Evolutionary conservation across 345 rosid genomes (phyloP), one percentile per base, ranked within the genome.

Genomic region (Erucastrum elatum): DNA sequence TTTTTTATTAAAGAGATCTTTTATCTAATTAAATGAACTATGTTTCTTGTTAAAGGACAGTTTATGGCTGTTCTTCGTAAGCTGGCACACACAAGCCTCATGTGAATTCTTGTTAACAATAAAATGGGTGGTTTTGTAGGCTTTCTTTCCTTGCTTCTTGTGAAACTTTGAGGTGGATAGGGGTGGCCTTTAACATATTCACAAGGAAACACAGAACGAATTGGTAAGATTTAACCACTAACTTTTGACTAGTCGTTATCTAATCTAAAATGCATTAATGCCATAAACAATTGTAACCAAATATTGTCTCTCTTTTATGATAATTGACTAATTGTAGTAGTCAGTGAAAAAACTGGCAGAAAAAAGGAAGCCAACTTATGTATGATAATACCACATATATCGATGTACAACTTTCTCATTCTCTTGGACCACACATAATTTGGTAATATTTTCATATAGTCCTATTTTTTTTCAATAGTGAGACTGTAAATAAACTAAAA

Each of bases 141-240:
- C 37, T 37, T 66, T 33, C 5, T 7, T 35, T 35, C 41, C 41
- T 35, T 35, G 8, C 41, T 35, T 34, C 75, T 79, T 74, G 82
- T 80, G 79, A 80, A 62, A 49, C 49, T 74, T 39, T 74, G 75
- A 74, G 75, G 70, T 79, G 82, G 74, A 73, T 73, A 60, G 61
- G 26, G 74, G 69, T 80, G 71, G 71, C 71, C 39, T 44, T 79
- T 8, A 79, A 59, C 8, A 67, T 59, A 25, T 9, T 33, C 63
- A 15, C 64, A 62, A 51, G 62, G 21, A 16, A 4, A 33, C 10
- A 27, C 39, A 69, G 4, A 44, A 61, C 31, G 10, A 29, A 5
- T 39, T 56, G 65, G 26, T 53, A 64, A 64, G 34, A 27, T 12
- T 13, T 6, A 55, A 6, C 37, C 17, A 33, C 0, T 25, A 39